phyloP scores from a whole-genome alignment of 441 rosid genomes.

The Eruca vesicaria region DNA sequence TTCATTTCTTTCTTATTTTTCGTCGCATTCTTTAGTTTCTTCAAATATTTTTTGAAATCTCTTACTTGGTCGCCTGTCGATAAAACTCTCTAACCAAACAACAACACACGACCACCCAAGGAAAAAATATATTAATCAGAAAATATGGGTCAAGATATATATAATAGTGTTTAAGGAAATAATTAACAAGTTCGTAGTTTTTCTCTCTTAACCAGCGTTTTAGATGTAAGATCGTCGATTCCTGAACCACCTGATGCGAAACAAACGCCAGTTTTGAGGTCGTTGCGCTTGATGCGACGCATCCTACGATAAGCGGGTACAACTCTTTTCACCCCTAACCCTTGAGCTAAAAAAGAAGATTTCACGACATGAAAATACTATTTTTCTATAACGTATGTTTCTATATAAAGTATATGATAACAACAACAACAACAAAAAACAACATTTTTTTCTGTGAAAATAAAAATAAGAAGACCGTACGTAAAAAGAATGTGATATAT shows the following conservation, averaged over 20 bases:
- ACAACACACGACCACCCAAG: not conserved
- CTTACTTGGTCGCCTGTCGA: conserved; percentile 28
- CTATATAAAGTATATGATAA: not conserved
- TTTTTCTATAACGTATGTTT: not conserved
- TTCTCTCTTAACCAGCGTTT: conserved; percentile 17
- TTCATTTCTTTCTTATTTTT: conserved; percentile 13
- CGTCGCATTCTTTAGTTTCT: conserved; percentile 12
- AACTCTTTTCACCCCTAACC: conserved; percentile 52
- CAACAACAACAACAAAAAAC: not conserved
- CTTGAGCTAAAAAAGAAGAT: conserved; percentile 45
- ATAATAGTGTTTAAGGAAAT: not conserved
- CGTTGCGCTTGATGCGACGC: conserved; percentile 34
- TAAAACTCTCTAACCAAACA: conserved; percentile 29
- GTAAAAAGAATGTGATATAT: not conserved
- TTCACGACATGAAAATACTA: conserved; percentile 10
- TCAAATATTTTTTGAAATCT: conserved; percentile 28
- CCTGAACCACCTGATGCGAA: conserved; percentile 62
- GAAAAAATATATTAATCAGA: not conserved
- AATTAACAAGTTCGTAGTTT: not conserved
- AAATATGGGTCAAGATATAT: not conserved
- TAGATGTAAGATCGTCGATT: conserved; percentile 28
- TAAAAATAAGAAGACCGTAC: not conserved
- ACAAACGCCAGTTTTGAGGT: conserved; percentile 70
- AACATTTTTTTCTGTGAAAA: too few relatives aligned
- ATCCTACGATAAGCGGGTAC: conserved; percentile 68